Conservation (phyloP, 179 eudicot species). For the Heliamphora pulchella region DNA sequence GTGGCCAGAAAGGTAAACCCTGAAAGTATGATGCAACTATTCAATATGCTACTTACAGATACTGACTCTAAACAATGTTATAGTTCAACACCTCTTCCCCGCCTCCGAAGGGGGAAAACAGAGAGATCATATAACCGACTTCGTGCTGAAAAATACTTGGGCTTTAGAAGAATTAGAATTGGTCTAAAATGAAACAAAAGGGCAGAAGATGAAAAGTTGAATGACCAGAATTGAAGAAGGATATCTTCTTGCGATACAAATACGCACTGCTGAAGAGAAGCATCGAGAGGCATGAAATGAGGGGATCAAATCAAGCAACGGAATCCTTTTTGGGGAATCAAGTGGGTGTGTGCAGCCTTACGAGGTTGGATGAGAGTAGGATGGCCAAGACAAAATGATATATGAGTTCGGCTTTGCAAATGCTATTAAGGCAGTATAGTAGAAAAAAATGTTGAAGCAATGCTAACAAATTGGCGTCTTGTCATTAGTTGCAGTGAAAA, state of each 20-base stretch:
- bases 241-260: too few species aligned
- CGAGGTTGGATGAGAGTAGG: not conserved
- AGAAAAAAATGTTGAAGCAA: not conserved
- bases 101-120: not conserved
- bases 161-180: too few species aligned
- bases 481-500: not conserved
- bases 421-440: not conserved
- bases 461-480: not conserved
- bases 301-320: not conserved
- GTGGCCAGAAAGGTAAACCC: conserved; percentile 11
- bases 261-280: not conserved
- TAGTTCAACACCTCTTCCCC: not conserved
- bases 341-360: not conserved
- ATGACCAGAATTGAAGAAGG: too few species aligned
- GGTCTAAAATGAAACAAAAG: too few species aligned
- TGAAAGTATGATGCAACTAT: not conserved
- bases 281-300: not conserved
- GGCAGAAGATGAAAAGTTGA: too few species aligned
- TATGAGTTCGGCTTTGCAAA: not conserved
- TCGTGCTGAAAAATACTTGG: too few species aligned
- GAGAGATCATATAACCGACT: too few species aligned
- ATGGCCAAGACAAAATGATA: not conserved
- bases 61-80: not conserved
- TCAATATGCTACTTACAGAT: too few species aligned
- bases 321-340: not conserved